Percentiles rank a stretch among this genome's conserved stretches.
These are phyloP conservation scores for Simplicillium sp. DNA, from an alignment of 2,329 filamentous ascomycete species.

Conservation along the genomic window DNA sequence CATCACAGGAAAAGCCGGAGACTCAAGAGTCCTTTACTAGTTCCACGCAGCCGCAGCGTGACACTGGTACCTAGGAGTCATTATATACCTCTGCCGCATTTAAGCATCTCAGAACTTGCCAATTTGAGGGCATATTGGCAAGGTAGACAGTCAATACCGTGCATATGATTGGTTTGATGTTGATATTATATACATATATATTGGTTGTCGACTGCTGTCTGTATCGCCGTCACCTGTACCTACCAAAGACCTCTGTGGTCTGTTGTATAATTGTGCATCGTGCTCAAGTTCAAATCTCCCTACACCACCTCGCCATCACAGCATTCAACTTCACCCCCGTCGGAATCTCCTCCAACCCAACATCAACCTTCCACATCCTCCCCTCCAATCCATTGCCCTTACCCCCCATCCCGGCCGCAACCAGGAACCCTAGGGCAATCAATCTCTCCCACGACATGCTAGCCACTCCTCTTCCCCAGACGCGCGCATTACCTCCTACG, in stretches of 20 bases:
- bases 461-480: constrained; percentile 69
- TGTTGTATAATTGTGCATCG: too few relatives aligned
- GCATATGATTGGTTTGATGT: background rate
- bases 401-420: constrained; percentile 54
- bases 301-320: constrained; percentile 65
- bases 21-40: too few relatives aligned
- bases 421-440: constrained; percentile 56
- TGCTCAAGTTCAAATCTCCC: constrained; percentile 48
- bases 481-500: constrained; percentile 52
- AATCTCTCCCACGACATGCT: constrained; percentile 67
- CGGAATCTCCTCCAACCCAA: constrained; percentile 70
- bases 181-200: too few relatives aligned
- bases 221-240: too few relatives aligned
- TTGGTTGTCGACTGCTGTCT: too few relatives aligned
- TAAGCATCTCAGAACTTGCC: too few relatives aligned
- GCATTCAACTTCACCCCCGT: constrained; percentile 46
- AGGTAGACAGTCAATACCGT: background rate
- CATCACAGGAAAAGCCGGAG: too few relatives aligned
- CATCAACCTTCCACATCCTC: constrained; percentile 67
- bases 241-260: too few relatives aligned
- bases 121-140: too few relatives aligned
- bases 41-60: too few relatives aligned
- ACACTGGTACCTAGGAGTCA: too few relatives aligned
- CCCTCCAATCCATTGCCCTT: constrained; percentile 45
- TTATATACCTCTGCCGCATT: too few relatives aligned